Evolutionary conservation across 495 filamentous ascomycete genomes (phyloP), one percentile per base, ranked within the genome.

Genomic region (Filosporella fistucella): DNA sequence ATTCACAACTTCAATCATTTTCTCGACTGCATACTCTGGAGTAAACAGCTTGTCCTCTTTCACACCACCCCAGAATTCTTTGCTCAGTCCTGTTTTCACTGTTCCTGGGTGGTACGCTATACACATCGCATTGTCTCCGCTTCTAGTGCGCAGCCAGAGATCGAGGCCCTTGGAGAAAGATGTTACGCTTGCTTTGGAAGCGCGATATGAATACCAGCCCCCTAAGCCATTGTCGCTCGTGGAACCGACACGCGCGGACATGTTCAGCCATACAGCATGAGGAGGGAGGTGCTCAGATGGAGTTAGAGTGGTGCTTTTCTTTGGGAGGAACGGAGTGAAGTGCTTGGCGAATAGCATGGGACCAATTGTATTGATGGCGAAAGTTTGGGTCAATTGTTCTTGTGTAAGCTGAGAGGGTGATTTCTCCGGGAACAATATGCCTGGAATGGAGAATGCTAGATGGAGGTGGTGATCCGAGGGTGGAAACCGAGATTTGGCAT

Each of bases 61-160:
- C 58, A 77, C 75, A 38, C 57, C 72, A 0, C 58, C 71, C 86
- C 84, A 91, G 58, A 84, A 91, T 33, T 82, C 83, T 54, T 66
- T 72, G 38, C 82, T 88, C 55, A 94, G 66, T 11, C 74, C 82
- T 35, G 87, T 91, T 63, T 77, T 81, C 30, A 94, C 88, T 8
- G 86, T 93, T 1, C 89, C 88, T 4, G 88, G 89, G 67, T 94
- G 88, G 62, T 91, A 68, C n/a, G 71, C 75, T 4, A 95, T 66
- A 0, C 75, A 75, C 50, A 90, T 67, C 1, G 81, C 84, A 33
- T 75, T 79, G 3, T 74, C 72, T 1, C 71, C 78, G 33, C 74
- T 71, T 12, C 67, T 66, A 14, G 65, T 61, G 41, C 59, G 61
- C 29, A 93, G 60, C 56, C 85, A 74, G n/a, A 83, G 62, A 63